These are phyloP conservation scores for Anaeromyces robustus DNA, from an alignment of 192 early-diverging fungal species.

Conservation along the genomic window DNA sequence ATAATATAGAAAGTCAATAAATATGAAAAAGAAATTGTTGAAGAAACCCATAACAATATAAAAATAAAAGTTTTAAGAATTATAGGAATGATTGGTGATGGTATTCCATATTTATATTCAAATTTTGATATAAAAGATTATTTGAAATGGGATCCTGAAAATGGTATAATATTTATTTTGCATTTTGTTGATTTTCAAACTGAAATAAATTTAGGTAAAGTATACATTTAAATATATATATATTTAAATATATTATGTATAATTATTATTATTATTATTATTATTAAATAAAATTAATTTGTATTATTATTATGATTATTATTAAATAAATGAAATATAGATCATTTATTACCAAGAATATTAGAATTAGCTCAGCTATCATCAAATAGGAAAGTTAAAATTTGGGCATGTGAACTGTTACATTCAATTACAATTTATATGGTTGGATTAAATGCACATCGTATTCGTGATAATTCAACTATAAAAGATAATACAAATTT, in stretches of 20 bases:
- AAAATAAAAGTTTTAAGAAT: background rate
- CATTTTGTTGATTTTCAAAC: slow-evolving; percentile 53
- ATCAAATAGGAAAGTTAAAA: slow-evolving; percentile 55
- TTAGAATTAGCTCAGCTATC: slow-evolving; percentile 57
- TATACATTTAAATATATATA: background rate
- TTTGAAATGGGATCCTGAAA: slow-evolving; percentile 52
- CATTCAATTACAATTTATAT: slow-evolving; percentile 57
- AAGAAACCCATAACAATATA: background rate
- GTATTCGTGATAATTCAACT: slow-evolving; percentile 14
- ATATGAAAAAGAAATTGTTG: background rate
- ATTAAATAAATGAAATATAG: too few relatives aligned
- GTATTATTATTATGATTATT: too few relatives aligned
- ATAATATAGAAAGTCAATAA: background rate
- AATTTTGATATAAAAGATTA: background rate
- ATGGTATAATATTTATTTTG: slow-evolving; percentile 30
- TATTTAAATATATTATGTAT: slow-evolving; percentile 2
- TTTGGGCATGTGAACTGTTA: slow-evolving; percentile 54
- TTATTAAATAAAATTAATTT: too few relatives aligned
- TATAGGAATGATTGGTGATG: background rate
- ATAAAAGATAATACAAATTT: slow-evolving; percentile 20
- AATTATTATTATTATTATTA: too few relatives aligned
- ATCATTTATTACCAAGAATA: slow-evolving; percentile 61
- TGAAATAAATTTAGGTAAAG: slow-evolving; percentile 45
- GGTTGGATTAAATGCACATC: slow-evolving; percentile 50
- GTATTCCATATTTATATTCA: background rate